Percentiles rank a stretch among this genome's conserved stretches.
Conservation (phyloP, 768 basidiomycete species). For the Suillus variegatus region DNA sequence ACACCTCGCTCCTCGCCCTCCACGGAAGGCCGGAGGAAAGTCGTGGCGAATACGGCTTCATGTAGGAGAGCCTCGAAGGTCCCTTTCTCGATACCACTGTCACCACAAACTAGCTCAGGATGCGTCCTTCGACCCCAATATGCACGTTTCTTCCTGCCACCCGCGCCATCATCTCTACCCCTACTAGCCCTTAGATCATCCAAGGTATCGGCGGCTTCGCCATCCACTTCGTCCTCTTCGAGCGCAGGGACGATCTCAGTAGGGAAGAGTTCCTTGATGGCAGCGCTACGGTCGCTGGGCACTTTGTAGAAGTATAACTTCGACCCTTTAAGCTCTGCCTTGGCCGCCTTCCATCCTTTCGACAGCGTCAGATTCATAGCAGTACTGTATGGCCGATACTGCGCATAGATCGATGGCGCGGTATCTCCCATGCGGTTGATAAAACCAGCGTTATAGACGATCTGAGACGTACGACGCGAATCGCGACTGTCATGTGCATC, state of each 20-base stretch:
- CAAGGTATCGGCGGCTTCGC: slow-evolving; percentile 27
- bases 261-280: slow-evolving; percentile 76
- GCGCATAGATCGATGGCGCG: slow-evolving; percentile 39
- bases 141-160: slow-evolving; percentile 57
- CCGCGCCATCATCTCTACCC: slow-evolving; percentile 32
- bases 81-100: slow-evolving; percentile 56
- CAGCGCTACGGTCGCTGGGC: slow-evolving; percentile 63
- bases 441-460: slow-evolving; percentile 74
- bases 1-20: slow-evolving; percentile 12
- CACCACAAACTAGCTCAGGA: slow-evolving; percentile 57
- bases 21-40: slow-evolving; percentile 40
- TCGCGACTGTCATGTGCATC: slow-evolving; percentile 34
- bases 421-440: slow-evolving; percentile 67
- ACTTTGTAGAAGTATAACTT: slow-evolving; percentile 89
- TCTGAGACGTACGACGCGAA: slow-evolving; percentile 71
- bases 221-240: slow-evolving; percentile 46
- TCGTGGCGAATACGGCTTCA: slow-evolving; percentile 79
- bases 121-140: slow-evolving; percentile 81
- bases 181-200: slow-evolving; percentile 34
- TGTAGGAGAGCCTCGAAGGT: slow-evolving; percentile 80
- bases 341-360: slow-evolving; percentile 87
- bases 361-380: slow-evolving; percentile 41
- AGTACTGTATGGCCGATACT: slow-evolving; percentile 29
- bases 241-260: slow-evolving; percentile 56
- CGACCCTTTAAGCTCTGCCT: slow-evolving; percentile 79